A percentile compares a stretch with the other conserved stretches of the same genome.
These are phyloP conservation scores for Yamadazyma olivae DNA, from an alignment of 805 yeast species.

Conservation along the genomic window DNA sequence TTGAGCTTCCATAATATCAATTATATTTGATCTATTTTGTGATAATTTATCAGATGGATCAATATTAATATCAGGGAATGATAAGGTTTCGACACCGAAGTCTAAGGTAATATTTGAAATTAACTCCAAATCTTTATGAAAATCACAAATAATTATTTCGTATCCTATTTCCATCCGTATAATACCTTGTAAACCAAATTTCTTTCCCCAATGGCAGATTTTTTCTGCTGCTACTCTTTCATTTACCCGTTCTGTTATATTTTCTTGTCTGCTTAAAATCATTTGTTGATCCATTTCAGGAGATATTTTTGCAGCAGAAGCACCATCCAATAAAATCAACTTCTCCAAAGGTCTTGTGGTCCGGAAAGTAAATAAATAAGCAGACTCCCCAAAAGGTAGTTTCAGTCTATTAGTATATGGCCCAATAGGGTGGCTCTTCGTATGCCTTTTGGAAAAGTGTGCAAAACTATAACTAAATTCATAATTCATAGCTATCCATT, in stretches of 20 bases:
- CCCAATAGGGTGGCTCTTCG: background rate
- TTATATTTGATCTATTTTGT: constrained; percentile 2
- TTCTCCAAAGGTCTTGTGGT: constrained; percentile 46
- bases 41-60: constrained; percentile 1
- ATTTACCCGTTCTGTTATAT: constrained; percentile 18
- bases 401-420: background rate
- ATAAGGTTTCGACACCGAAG: constrained; percentile 32
- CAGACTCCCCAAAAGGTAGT: constrained; percentile 5
- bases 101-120: constrained; percentile 44
- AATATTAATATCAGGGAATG: constrained; percentile 28
- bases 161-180: constrained; percentile 59
- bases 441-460: background rate
- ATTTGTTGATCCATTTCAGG: constrained; percentile 59
- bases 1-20: constrained; percentile 5
- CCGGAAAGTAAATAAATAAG: constrained; percentile 43
- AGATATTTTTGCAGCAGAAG: constrained; percentile 62
- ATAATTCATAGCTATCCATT: constrained; percentile 65
- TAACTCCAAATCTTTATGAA: constrained; percentile 45
- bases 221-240: constrained; percentile 43
- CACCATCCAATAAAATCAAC: constrained; percentile 59
- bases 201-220: constrained; percentile 55
- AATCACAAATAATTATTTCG: constrained; percentile 61
- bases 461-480: constrained; percentile 58
- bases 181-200: constrained; percentile 56
- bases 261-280: constrained; percentile 18